Base-by-base conservation (phyloP, 345 rosid genomes). In the Linum lewisii region DNA sequence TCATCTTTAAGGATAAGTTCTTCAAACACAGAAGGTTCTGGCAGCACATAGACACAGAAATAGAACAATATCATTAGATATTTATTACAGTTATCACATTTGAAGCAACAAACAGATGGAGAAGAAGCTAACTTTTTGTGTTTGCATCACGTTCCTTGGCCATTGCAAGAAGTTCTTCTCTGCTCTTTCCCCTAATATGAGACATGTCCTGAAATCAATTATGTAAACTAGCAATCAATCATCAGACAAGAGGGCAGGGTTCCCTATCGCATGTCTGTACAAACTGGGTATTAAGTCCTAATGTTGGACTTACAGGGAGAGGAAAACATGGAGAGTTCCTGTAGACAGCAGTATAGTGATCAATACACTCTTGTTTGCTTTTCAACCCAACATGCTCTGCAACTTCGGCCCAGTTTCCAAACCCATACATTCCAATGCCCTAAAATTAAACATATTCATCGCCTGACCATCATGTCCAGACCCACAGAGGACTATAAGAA, bases 401-500 rank as follows among this genome's bases (percentile, higher is more conserved):
- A 69, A 89, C 97, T 83, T 93, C 99, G 57, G 66, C 66, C 99
- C 97, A 89, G 60, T 89, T 93, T 56, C 97, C 97, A 69, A 93
- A 82, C 56, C 99, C 99, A 74, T 93, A 93, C 72, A 85, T 93
- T 54, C 78, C 94, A 66, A 93, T 87, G 71, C 89, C 99, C 97
- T 93, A 72, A 71, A 53, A 69, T 54, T 63, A 57, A 34, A 66
- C 24, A 64, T 8, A 49, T 53, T 66, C 64, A 57, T 62, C 22
- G 38, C 66, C 63, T 54, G 65, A 67, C 42, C 24, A 61, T 74
- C 70, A 75, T 51, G 25, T 57, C 15, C 38, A 63, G 38, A 71
- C 47, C 61, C 37, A 54, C 50, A 36, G 45, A 65, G 25, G 29
- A 62, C 50, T 14, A 51, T 51, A 50, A 63, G 59, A 59, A 67